phyloP scores from a whole-genome alignment of 2,329 filamentous ascomycete species.

The Pyrenophora tritici-repentis region DNA sequence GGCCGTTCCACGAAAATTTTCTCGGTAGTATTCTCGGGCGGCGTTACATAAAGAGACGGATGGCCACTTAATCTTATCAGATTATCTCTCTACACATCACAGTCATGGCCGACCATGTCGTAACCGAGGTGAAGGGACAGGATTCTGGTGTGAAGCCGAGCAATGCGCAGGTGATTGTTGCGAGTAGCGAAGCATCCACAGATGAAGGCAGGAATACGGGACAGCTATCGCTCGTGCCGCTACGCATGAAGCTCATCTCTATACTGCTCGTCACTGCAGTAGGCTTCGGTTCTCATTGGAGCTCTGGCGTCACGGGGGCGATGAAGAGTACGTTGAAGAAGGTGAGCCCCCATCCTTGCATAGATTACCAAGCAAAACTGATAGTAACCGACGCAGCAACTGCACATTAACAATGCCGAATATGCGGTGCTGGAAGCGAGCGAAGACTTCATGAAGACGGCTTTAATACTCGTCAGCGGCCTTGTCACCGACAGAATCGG shows the following conservation, averaged over 20 bases:
- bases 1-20: too few relatives aligned
- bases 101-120: not conserved
- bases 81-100: not conserved
- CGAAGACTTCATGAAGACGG: conserved; percentile 65
- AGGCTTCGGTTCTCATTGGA: conserved; percentile 66
- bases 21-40: too few relatives aligned
- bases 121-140: too few relatives aligned
- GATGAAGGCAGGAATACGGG: not conserved
- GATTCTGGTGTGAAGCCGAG: too few relatives aligned
- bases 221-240: conserved; percentile 12
- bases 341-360: conserved; percentile 12
- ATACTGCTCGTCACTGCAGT: conserved; percentile 60
- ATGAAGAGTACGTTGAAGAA: conserved; percentile 67
- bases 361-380: too few relatives aligned
- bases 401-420: conserved; percentile 64
- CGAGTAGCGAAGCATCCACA: conserved; percentile 13
- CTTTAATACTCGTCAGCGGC: conserved; percentile 60
- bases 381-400: conserved; percentile 37
- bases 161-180: conserved; percentile 1
- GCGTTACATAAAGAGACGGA: too few relatives aligned
- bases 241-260: conserved; percentile 46
- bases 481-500: conserved; percentile 63
- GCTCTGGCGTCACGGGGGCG: conserved; percentile 63
- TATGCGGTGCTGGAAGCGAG: conserved; percentile 64
- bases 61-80: too few relatives aligned